These are phyloP conservation scores for Isoetes taiwanensis DNA, from an alignment of 75 land plant species.

Conservation along the genomic window DNA sequence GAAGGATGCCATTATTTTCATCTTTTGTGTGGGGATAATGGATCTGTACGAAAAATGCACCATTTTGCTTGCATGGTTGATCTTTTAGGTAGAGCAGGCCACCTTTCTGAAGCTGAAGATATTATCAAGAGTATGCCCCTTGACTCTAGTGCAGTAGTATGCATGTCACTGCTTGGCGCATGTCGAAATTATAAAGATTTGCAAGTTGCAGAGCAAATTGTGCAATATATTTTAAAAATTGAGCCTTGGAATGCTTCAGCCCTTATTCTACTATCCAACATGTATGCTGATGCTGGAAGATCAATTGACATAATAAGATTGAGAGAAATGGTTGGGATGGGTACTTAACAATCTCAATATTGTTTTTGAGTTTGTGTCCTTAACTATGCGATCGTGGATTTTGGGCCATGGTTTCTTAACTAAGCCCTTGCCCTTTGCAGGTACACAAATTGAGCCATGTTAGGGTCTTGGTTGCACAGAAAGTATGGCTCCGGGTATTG, in stretches of 20 bases:
- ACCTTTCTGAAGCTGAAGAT: slow-evolving; percentile 17
- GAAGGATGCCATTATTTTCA: neutral
- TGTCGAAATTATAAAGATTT: slow-evolving; percentile 30
- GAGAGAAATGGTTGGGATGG: slow-evolving; percentile 21
- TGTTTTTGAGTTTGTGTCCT: too few relatives aligned
- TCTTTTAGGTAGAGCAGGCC: slow-evolving; percentile 18
- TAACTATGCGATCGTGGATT: too few relatives aligned
- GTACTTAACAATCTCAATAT: too few relatives aligned
- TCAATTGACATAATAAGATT: slow-evolving; percentile 24
- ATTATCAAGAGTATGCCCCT: slow-evolving; percentile 26
- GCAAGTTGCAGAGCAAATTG: slow-evolving; percentile 21
- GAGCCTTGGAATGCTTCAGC: slow-evolving; percentile 31
- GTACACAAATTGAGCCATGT: too few relatives aligned
- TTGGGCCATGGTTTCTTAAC: too few relatives aligned
- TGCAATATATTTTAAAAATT: slow-evolving; percentile 24
- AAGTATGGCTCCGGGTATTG: too few relatives aligned
- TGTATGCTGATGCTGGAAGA: slow-evolving; percentile 25
- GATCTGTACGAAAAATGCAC: neutral
- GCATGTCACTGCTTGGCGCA: slow-evolving; percentile 31
- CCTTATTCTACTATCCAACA: slow-evolving; percentile 22
- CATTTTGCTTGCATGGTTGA: slow-evolving; percentile 30
- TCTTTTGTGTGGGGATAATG: neutral
- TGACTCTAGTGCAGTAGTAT: slow-evolving; percentile 17
- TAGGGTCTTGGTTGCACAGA: too few relatives aligned
- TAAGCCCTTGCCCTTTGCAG: too few relatives aligned